phyloP scores from a whole-genome alignment of 306 rosid species.

The Geum urbanum region DNA sequence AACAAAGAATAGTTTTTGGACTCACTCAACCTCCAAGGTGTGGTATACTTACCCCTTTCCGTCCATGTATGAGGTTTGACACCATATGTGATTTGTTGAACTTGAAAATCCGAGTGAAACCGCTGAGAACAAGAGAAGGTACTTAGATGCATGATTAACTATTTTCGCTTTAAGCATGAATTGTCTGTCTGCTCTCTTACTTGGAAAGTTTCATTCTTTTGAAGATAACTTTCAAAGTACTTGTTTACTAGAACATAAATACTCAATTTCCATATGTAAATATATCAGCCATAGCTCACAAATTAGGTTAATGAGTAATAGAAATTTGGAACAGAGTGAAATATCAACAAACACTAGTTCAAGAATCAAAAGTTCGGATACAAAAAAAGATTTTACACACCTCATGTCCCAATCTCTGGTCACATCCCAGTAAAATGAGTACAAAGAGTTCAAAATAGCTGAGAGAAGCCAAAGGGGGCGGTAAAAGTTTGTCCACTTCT shows the following conservation, averaged over 20 bases:
- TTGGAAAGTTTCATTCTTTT: background rate
- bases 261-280: background rate
- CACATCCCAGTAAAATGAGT: constrained; percentile 99
- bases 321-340: background rate
- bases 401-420: constrained; percentile 96
- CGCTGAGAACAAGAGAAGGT: constrained; percentile 50
- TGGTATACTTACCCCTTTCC: constrained; percentile 65
- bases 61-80: constrained; percentile 63
- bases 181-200: background rate
- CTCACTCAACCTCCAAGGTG: background rate
- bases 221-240: background rate
- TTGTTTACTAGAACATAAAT: background rate
- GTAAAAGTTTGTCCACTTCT: constrained; percentile 77
- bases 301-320: background rate
- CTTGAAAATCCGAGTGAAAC: constrained; percentile 86
- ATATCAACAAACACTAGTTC: background rate
- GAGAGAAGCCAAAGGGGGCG: constrained; percentile 98
- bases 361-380: too few relatives aligned
- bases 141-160: constrained; percentile 16
- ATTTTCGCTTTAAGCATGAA: constrained; percentile 2
- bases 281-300: background rate
- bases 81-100: constrained; percentile 51
- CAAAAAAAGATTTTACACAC: constrained; percentile 39
- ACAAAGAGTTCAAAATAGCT: constrained; percentile 75
- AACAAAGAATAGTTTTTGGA: background rate